Percentiles rank a stretch among this genome's conserved stretches.
Evolutionary conservation across 169 alveolate genomes (phyloP).

Genomic region (Plasmodium coatneyi): DNA sequence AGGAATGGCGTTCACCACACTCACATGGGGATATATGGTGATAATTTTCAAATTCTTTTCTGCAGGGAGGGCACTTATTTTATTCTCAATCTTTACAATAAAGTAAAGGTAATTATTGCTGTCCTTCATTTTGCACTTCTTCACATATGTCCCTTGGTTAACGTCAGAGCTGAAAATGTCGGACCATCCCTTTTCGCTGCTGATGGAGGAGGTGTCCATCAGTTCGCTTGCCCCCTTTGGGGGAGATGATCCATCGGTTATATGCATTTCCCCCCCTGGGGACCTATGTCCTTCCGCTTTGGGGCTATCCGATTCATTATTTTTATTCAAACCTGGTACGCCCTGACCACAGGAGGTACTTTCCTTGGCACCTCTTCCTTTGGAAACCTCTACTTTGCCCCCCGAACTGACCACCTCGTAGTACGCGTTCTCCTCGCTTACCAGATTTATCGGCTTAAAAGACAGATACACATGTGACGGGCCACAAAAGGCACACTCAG

Average conservation of each 20-base stretch:
- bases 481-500: constrained; percentile 72
- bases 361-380: background rate
- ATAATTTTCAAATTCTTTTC: constrained; percentile 83
- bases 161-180: constrained; percentile 71
- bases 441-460: constrained; percentile 55
- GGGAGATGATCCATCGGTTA: background rate
- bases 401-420: background rate
- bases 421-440: constrained; percentile 30
- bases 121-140: constrained; percentile 49
- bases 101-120: constrained; percentile 82
- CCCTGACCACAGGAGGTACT: background rate
- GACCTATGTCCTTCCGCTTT: background rate
- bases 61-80: constrained; percentile 87
- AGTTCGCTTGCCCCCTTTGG: constrained; percentile 11
- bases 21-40: constrained; percentile 87
- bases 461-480: constrained; percentile 69
- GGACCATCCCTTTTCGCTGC: constrained; percentile 68
- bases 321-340: background rate
- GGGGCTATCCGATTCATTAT: background rate
- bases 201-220: constrained; percentile 5
- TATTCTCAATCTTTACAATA: constrained; percentile 81
- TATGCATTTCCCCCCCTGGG: background rate
- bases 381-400: background rate
- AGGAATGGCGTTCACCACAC: constrained; percentile 86
- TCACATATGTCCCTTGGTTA: constrained; percentile 71